phyloP scores from a whole-genome alignment of 306 rosid species.

The Acacia acuminata region DNA sequence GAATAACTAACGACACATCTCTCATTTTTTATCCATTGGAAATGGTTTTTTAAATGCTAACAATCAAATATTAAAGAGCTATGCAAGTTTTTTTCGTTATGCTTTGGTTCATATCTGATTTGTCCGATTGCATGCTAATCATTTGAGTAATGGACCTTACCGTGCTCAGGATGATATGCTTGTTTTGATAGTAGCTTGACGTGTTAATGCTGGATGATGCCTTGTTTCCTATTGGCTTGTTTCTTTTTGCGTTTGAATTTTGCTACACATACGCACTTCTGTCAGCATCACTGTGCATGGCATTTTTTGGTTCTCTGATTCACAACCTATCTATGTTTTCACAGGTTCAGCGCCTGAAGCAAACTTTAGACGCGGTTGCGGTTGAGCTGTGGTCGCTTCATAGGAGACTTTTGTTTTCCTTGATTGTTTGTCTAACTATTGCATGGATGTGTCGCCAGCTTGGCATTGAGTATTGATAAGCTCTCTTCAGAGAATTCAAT shows the following conservation, averaged over 20 bases:
- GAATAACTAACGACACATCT: background rate
- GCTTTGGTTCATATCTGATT: background rate
- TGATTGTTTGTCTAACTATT: background rate
- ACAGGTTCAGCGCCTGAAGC: slow-evolving; percentile 47
- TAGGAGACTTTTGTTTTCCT: background rate
- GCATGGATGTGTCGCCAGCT: background rate
- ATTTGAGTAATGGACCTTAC: background rate
- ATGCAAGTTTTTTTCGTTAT: background rate
- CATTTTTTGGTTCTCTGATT: slow-evolving; percentile 14
- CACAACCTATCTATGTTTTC: slow-evolving; percentile 33
- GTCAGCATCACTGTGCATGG: background rate
- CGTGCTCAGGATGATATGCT: background rate
- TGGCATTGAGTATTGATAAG: slow-evolving; percentile 5
- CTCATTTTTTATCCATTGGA: background rate
- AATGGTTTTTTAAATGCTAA: background rate
- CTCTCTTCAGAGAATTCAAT: background rate
- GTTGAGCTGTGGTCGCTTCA: slow-evolving; percentile 27
- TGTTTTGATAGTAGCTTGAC: background rate
- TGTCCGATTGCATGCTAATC: background rate
- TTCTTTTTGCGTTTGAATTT: background rate
- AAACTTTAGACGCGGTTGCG: background rate
- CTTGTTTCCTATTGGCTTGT: background rate
- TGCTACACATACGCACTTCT: slow-evolving; percentile 17
- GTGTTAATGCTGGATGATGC: background rate
- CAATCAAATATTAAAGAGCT: background rate